Percentiles rank a stretch among this genome's conserved stretches.
Conservation (phyloP, 169 alveolate genomes). For the Perkinsus chesapeaki region DNA sequence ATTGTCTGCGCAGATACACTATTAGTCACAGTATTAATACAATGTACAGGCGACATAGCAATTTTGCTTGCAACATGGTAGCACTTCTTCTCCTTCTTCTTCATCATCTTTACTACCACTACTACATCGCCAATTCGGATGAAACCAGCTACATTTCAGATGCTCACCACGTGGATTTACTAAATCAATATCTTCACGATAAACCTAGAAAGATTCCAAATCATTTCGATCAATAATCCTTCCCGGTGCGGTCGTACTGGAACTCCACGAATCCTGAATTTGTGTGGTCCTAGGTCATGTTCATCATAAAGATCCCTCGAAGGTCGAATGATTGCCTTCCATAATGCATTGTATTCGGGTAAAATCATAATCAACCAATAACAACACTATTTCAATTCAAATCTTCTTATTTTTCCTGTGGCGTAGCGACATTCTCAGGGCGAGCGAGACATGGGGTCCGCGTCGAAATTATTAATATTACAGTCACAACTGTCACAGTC, state of each 20-base stretch:
- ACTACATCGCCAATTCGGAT: neutral
- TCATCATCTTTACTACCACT: neutral
- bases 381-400: too few relatives aligned
- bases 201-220: conserved; percentile 19
- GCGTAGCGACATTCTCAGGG: too few relatives aligned
- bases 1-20: too few relatives aligned
- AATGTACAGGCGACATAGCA: neutral
- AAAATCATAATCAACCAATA: neutral
- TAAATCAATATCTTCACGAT: conserved; percentile 18
- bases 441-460: too few relatives aligned
- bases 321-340: conserved; percentile 62
- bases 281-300: conserved; percentile 44
- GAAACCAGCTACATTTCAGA: conserved; percentile 1
- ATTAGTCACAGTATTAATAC: too few relatives aligned
- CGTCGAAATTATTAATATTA: too few relatives aligned
- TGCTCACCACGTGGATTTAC: conserved; percentile 19
- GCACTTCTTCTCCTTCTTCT: too few relatives aligned
- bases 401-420: too few relatives aligned
- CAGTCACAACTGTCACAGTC: too few relatives aligned
- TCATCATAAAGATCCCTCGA: conserved; percentile 46
- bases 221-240: conserved; percentile 47
- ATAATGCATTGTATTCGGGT: neutral
- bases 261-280: conserved; percentile 39
- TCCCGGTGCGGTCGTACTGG: conserved; percentile 4
- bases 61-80: too few relatives aligned